Evolutionary conservation across 257 asterid genomes (phyloP), one percentile per base, ranked within the genome.

Genomic region (Fraxinus cuspidata): DNA sequence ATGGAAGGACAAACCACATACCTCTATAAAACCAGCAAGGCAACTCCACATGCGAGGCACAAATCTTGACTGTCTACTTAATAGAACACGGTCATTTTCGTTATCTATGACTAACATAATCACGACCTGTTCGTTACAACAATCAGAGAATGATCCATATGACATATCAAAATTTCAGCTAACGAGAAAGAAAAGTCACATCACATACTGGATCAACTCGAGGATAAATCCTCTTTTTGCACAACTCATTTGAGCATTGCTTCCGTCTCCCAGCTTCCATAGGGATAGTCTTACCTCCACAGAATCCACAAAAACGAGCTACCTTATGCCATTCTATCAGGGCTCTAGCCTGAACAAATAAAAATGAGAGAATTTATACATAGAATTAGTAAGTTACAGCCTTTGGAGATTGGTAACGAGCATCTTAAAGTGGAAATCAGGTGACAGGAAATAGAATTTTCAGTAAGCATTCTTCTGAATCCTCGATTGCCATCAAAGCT

Each of bases 31-130:
- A 40, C 99, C 99, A 82, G 99, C 98, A 72, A 96, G 91, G 83
- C 99, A 96, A 81, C 99, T 96, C 98, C 99, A 96, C 97, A 93
- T 90, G 77, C 98, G 98, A 0, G 98, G 99, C 58, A 96, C 99
- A 84, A 85, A 93, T 85, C 98, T 93, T 5, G 97, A 90, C 84
- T 96, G 98, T 87, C 94, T 88, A 84, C 99, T 87, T 72, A 95
- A 80, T 70, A 95, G 83, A 49, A 82, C 99, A 37, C 95, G 85
- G 80, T 96, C 98, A 51, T 93, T 96, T 73, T 96, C 94, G 81
- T 87, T 93, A 82, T 96, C 99, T 68, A 96, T 87, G 37, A 96
- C 99, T 53, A 96, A 81, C 99, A 96, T 96, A 83, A 96, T 96
- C 71, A 92, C 99, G 53, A 96, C 99, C 97, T 95, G 88, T 74